Conservation (phyloP, 2,329 filamentous ascomycete genomes). For the Curvularia sp. region DNA sequence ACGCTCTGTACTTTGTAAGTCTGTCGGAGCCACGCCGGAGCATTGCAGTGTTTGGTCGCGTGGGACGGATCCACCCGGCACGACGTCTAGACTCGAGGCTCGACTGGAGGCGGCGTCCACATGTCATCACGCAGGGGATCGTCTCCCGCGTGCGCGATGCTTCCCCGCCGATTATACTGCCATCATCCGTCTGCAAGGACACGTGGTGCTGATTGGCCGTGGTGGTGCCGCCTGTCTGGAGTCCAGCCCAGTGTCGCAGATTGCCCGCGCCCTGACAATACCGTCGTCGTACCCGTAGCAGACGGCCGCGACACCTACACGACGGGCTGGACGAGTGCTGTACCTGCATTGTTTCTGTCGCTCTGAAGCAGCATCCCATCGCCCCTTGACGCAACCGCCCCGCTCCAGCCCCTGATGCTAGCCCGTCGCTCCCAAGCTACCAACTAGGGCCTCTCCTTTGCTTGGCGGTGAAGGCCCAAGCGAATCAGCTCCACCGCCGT, state of each 20-base stretch:
- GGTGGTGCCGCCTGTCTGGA: conserved; percentile 4
- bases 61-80: not conserved
- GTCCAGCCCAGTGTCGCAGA: conserved; percentile 17
- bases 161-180: conserved; percentile 13
- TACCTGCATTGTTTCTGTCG: conserved; percentile 25
- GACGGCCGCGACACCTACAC: not conserved
- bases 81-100: conserved; percentile 7
- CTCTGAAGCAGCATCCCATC: conserved; percentile 19
- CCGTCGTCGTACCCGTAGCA: conserved; percentile 8
- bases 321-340: not conserved
- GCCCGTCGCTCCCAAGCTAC: conserved; percentile 12
- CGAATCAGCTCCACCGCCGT: conserved; percentile 26
- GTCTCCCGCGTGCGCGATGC: conserved; percentile 5
- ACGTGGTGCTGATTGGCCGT: conserved; percentile 23
- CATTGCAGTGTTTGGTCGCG: not conserved
- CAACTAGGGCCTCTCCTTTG: conserved; percentile 16
- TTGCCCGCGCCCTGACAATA: conserved; percentile 17
- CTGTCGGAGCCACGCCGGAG: too few relatives aligned
- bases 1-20: not conserved
- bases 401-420: conserved; percentile 29
- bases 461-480: conserved; percentile 18
- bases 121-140: conserved; percentile 13
- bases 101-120: not conserved
- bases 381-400: conserved; percentile 21
- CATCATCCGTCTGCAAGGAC: conserved; percentile 4